These are phyloP conservation scores for Tetracentron sinense DNA, from an alignment of 164 flowering plant species.

Conservation along the genomic window DNA sequence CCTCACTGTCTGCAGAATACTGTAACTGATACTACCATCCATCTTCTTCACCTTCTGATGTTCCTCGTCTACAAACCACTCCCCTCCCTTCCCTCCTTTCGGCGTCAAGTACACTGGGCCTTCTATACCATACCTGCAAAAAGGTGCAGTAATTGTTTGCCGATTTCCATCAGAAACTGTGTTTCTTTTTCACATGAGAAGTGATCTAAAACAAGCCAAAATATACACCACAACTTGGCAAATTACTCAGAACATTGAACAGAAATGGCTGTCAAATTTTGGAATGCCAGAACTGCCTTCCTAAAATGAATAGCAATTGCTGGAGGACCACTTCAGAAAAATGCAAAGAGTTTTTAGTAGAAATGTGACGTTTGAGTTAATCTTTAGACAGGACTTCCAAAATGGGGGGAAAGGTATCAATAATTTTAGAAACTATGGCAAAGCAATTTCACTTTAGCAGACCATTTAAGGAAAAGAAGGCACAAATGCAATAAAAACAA, in stretches of 20 bases:
- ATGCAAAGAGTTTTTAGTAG: too few relatives aligned
- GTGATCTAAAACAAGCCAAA: too few relatives aligned
- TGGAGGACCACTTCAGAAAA: neutral
- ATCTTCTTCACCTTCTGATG: conserved; percentile 77
- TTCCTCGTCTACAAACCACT: conserved; percentile 80
- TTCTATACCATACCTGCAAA: conserved; percentile 81
- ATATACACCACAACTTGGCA: too few relatives aligned
- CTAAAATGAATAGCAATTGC: neutral
- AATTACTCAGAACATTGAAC: too few relatives aligned
- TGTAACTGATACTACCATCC: conserved; percentile 58
- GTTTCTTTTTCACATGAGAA: neutral
- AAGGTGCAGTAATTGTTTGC: too few relatives aligned
- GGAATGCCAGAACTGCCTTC: too few relatives aligned
- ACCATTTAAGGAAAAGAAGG: too few relatives aligned
- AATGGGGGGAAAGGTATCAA: neutral
- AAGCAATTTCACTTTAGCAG: too few relatives aligned
- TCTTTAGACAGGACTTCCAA: neutral
- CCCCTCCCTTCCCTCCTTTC: conserved; percentile 57
- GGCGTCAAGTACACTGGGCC: conserved; percentile 74
- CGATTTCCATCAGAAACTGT: neutral
- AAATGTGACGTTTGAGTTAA: too few relatives aligned
- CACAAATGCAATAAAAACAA: neutral
- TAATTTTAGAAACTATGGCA: too few relatives aligned
- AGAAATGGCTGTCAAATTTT: too few relatives aligned
- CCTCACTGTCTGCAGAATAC: conserved; percentile 59